Conservation (phyloP, 768 basidiomycete species). For the Leucogyrophana mollusca region DNA sequence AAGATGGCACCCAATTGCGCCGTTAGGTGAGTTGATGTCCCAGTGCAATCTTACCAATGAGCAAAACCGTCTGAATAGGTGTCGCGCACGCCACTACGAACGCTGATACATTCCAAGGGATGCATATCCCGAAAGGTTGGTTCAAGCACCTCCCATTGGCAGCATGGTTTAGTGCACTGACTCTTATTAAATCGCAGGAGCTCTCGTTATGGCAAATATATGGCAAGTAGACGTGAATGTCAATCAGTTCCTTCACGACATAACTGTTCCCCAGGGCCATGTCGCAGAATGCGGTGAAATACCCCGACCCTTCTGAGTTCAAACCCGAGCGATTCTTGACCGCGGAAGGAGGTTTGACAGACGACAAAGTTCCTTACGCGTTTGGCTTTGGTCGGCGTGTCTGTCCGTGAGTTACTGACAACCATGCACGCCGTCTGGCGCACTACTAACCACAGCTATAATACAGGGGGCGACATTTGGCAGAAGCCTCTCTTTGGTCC, state of each 20-base stretch:
- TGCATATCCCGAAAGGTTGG: conserved; percentile 23
- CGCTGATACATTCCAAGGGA: conserved; percentile 23
- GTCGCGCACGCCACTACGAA: conserved; percentile 20
- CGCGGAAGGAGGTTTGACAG: conserved; percentile 15
- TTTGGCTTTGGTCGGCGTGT: conserved; percentile 24
- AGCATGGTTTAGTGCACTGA: too few relatives aligned
- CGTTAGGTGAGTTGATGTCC: conserved; percentile 16
- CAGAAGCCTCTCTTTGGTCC: conserved; percentile 6
- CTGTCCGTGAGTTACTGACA: background rate
- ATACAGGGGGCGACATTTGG: background rate
- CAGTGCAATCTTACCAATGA: conserved; percentile 1
- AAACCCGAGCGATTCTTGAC: conserved; percentile 37
- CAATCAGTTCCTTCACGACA: too few relatives aligned
- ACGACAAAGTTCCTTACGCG: conserved; percentile 3
- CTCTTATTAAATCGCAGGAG: too few relatives aligned
- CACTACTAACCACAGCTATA: background rate
- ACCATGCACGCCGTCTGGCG: background rate
- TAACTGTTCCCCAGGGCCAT: conserved; percentile 32
- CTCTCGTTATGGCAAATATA: conserved; percentile 20
- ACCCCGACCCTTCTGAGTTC: conserved; percentile 39
- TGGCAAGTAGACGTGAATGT: too few relatives aligned
- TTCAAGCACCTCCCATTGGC: conserved; percentile 14
- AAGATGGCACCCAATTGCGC: conserved; percentile 21
- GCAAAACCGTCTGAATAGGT: conserved; percentile 8
- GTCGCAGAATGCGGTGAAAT: conserved; percentile 35